Percentiles rank a stretch among this genome's conserved stretches.
Conservation (phyloP, 805 yeast genomes). For the Wickerhamiella brachini region DNA sequence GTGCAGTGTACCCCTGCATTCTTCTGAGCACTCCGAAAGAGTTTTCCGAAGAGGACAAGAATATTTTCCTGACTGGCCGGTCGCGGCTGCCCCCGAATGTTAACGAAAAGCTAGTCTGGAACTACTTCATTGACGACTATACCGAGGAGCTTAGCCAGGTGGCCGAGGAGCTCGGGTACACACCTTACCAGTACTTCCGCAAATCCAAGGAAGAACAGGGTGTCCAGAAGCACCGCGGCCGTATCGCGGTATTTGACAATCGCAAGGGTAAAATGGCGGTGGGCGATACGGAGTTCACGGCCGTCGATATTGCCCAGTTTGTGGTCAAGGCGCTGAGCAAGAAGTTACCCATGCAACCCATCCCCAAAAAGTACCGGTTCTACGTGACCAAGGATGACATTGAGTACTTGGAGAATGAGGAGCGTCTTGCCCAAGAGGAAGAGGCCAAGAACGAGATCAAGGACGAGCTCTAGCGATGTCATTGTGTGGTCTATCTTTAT, state of each 20-base stretch:
- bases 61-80: slow-evolving; percentile 8
- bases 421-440: slow-evolving; percentile 1
- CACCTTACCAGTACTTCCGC: slow-evolving; percentile 5
- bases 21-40: slow-evolving; percentile 9
- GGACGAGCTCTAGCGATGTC: slow-evolving; percentile 4
- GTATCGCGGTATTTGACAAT: slow-evolving; percentile 11
- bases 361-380: slow-evolving; percentile 13
- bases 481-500: too few species aligned
- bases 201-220: not conserved
- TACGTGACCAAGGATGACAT: slow-evolving; percentile 15
- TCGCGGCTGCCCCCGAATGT: slow-evolving; percentile 5
- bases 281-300: slow-evolving; percentile 7
- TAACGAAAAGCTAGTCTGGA: slow-evolving; percentile 9
- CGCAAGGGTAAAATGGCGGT: slow-evolving; percentile 5
- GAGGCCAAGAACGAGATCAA: slow-evolving; percentile 1
- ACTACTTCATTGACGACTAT: slow-evolving; percentile 10
- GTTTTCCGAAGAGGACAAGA: slow-evolving; percentile 8
- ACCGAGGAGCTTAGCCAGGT: slow-evolving; percentile 8
- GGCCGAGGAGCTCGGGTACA: slow-evolving; percentile 8
- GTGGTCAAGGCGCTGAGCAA: slow-evolving; percentile 5
- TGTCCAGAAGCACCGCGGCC: slow-evolving; percentile 6
- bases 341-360: not conserved
- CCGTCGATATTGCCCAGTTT: slow-evolving; percentile 5
- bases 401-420: slow-evolving; percentile 8
- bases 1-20: slow-evolving; percentile 11